Conservation (phyloP, 2,329 filamentous ascomycete genomes). For the Mariannaea elegans region DNA sequence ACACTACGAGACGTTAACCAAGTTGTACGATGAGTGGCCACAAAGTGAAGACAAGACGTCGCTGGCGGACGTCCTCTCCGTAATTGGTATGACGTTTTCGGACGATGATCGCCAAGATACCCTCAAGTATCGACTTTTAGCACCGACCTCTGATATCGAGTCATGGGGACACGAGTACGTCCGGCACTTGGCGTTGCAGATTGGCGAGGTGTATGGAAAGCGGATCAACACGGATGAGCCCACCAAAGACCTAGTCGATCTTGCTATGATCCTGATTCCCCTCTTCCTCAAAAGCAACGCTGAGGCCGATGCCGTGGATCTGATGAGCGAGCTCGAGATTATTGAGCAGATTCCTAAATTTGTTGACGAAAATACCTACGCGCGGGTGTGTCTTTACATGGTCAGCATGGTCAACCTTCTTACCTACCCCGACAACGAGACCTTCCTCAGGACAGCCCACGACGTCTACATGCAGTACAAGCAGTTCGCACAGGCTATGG, state of each 20-base stretch:
- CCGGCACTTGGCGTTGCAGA: slow-evolving; percentile 92
- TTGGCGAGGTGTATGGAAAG: slow-evolving; percentile 92
- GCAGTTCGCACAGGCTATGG: slow-evolving; percentile 91
- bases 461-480: slow-evolving; percentile 93
- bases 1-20: slow-evolving; percentile 90
- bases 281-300: slow-evolving; percentile 98
- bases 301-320: slow-evolving; percentile 95
- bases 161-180: slow-evolving; percentile 99
- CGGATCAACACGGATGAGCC: slow-evolving; percentile 86
- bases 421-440: slow-evolving; percentile 96
- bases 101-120: slow-evolving; percentile 97
- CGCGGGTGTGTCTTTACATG: slow-evolving; percentile 95
- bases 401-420: slow-evolving; percentile 98
- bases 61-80: slow-evolving; percentile 93
- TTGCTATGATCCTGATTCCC: slow-evolving; percentile 86
- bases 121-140: slow-evolving; percentile 91
- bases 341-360: slow-evolving; percentile 91
- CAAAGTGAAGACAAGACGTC: slow-evolving; percentile 85
- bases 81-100: slow-evolving; percentile 98
- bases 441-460: slow-evolving; percentile 92
- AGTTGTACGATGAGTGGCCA: slow-evolving; percentile 90
- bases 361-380: slow-evolving; percentile 92
- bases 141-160: slow-evolving; percentile 89
- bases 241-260: slow-evolving; percentile 83
- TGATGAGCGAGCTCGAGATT: slow-evolving; percentile 97